Conservation (phyloP, 257 asterid species). For the Forsythia viridissima region DNA sequence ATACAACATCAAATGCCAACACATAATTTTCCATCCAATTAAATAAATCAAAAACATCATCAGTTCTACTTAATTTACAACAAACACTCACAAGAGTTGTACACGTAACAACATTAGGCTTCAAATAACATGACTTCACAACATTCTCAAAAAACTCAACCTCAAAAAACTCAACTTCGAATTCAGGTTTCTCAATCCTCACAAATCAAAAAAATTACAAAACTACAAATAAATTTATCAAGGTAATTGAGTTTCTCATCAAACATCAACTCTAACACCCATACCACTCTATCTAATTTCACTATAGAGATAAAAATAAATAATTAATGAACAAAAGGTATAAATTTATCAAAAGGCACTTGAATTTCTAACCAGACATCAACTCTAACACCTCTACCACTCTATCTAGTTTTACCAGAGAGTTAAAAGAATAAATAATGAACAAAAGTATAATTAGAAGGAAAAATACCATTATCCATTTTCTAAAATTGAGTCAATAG, state of each 20-base stretch:
- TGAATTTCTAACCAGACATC: slow-evolving; percentile 50
- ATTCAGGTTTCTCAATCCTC: slow-evolving; percentile 58
- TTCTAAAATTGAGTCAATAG: slow-evolving; percentile 43
- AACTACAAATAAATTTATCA: slow-evolving; percentile 67
- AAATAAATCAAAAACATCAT: slow-evolving; percentile 44
- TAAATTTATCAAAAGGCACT: slow-evolving; percentile 37
- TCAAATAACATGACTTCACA: slow-evolving; percentile 46
- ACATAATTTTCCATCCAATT: slow-evolving; percentile 48
- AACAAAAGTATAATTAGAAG: slow-evolving; percentile 61
- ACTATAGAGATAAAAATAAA: too few species aligned
- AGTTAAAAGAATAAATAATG: slow-evolving; percentile 51
- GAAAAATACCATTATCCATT: slow-evolving; percentile 33
- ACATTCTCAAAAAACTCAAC: slow-evolving; percentile 49
- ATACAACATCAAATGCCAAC: slow-evolving; percentile 58
- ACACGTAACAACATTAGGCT: slow-evolving; percentile 53
- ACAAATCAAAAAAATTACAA: slow-evolving; percentile 69
- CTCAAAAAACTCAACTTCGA: neutral
- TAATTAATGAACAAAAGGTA: too few species aligned
- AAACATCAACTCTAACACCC: too few species aligned
- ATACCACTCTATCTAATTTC: too few species aligned
- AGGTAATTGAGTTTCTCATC: too few species aligned
- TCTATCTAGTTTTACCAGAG: slow-evolving; percentile 54
- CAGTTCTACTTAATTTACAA: slow-evolving; percentile 43
- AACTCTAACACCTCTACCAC: slow-evolving; percentile 62
- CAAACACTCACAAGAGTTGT: slow-evolving; percentile 63